Evolutionary conservation across 2,329 filamentous ascomycete species (phyloP), one percentile per base, ranked within the genome.

Genomic region (Seiridium unicorne): DNA sequence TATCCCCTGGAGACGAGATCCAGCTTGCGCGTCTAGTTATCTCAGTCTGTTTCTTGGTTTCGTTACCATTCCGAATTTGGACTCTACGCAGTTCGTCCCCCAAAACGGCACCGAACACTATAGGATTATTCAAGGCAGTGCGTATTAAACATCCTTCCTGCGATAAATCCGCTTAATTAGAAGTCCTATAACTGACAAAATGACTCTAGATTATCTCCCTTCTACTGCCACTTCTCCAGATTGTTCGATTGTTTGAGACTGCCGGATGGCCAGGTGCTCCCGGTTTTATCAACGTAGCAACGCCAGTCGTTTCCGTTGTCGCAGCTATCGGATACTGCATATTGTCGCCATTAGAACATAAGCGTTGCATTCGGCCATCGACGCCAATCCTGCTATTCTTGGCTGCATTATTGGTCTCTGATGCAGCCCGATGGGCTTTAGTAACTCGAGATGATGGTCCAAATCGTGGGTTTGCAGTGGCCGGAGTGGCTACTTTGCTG

Each of bases 321-420:
- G 61, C 61, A 1, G 54, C 44, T 32, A n/a, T 58, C 35, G 51
- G 48, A 3, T 60, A 63, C 36, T 60, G 60, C 51, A 26, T 46
- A 3, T 35, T 69, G 26, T 67, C 65, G 46, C 55, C 40, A n/a
- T 26, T 65, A 11, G 64, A 69, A 36, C 67, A 69, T 51, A 60
- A 54, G 9, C 61, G 66, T 11, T 68, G 61, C 4, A 49, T 62
- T 9, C 58, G 56, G 32, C 68, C 68, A 8, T 71, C 67, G 2
- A 56, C 63, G 34, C 57, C 66, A 3, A 61, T 60, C 11, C 55
- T 61, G 3, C 13, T 70, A 2, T 71, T 72, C 57, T 61, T 73
- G 9, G 34, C 65, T 13, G 60, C 57, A 10, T 67, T 60, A 26
- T 40, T 67, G 3, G 18, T 67, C 26, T 62, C 59, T 26, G 66